Percentiles rank a stretch among this genome's conserved stretches.
Conservation (phyloP, 2,329 filamentous ascomycete genomes). For the Fusarium sp. region DNA sequence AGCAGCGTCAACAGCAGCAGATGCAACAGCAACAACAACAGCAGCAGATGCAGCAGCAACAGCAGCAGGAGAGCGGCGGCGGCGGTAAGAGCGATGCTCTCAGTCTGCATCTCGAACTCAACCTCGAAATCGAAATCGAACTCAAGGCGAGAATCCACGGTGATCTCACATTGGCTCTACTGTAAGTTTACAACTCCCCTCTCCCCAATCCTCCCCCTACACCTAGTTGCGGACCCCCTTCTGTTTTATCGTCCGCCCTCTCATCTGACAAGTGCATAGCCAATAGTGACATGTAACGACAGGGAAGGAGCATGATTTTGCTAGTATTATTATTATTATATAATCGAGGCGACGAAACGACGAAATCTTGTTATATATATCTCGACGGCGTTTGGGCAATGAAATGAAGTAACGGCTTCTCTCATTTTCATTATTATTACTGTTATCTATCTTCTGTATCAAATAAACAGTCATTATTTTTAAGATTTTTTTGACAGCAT, state of each 20-base stretch:
- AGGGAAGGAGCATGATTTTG: conserved; percentile 36
- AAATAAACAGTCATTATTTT: conserved; percentile 34
- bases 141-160: conserved; percentile 88
- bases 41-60: conserved; percentile 35
- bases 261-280: conserved; percentile 34
- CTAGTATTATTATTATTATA: conserved; percentile 1
- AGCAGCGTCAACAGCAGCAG: conserved; percentile 25
- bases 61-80: conserved; percentile 27
- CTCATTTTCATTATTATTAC: background rate
- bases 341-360: conserved; percentile 17
- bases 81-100: conserved; percentile 55
- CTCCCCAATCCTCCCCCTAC: background rate
- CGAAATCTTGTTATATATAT: conserved; percentile 4
- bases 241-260: conserved; percentile 19
- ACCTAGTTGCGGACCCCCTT: conserved; percentile 3
- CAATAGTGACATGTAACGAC: conserved; percentile 45
- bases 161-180: conserved; percentile 80
- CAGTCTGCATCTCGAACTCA: conserved; percentile 80
- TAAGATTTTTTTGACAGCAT: conserved; percentile 2
- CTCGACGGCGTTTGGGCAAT: conserved; percentile 29
- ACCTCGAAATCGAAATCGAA: conserved; percentile 86
- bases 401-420: conserved; percentile 31
- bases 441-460: background rate
- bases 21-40: conserved; percentile 38
- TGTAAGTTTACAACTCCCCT: conserved; percentile 55